Percentiles rank a stretch among this genome's conserved stretches.
Evolutionary conservation across 176 grass and related monocot genomes (phyloP).

Genomic region (Metroxylon sagu): DNA sequence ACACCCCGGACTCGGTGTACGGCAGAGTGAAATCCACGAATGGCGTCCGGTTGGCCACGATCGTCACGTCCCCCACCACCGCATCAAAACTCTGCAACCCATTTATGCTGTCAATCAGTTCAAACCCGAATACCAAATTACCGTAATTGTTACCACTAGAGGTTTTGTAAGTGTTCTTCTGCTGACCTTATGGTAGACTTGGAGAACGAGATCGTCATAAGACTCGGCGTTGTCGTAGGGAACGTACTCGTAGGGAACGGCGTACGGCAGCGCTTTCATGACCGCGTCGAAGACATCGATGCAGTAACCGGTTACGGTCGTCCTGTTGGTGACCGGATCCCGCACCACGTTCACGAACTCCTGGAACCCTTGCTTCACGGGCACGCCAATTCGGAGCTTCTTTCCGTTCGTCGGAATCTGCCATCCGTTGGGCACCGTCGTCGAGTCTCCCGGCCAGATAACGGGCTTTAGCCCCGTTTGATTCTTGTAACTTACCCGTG

Average conservation of each 20-base stretch:
- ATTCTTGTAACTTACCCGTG: background rate
- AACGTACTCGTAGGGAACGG: conserved; percentile 20
- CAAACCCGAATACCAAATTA: too few species aligned
- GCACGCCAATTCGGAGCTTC: conserved; percentile 40
- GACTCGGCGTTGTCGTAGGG: background rate
- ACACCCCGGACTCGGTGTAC: conserved; percentile 78
- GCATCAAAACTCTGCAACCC: conserved; percentile 27
- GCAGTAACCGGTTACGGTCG: conserved; percentile 47
- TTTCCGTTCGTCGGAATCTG: conserved; percentile 24
- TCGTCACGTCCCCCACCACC: conserved; percentile 62
- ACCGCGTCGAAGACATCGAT: conserved; percentile 59
- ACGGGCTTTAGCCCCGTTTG: conserved; percentile 24
- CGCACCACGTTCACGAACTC: conserved; percentile 38
- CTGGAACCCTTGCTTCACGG: conserved; percentile 54
- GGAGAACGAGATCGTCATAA: conserved; percentile 32
- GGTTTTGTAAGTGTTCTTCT: too few species aligned
- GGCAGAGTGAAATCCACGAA: conserved; percentile 77
- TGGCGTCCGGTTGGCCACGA: conserved; percentile 38
- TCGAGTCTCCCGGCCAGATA: conserved; percentile 39
- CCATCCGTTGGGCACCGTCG: conserved; percentile 43
- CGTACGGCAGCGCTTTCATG: conserved; percentile 33
- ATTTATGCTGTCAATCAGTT: too few species aligned
- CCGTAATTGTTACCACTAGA: background rate
- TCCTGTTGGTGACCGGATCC: background rate
- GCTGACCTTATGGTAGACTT: conserved; percentile 27